Evolutionary conservation across 164 flowering plant species (phyloP).

Genomic region (Kingdonia uniflora): DNA sequence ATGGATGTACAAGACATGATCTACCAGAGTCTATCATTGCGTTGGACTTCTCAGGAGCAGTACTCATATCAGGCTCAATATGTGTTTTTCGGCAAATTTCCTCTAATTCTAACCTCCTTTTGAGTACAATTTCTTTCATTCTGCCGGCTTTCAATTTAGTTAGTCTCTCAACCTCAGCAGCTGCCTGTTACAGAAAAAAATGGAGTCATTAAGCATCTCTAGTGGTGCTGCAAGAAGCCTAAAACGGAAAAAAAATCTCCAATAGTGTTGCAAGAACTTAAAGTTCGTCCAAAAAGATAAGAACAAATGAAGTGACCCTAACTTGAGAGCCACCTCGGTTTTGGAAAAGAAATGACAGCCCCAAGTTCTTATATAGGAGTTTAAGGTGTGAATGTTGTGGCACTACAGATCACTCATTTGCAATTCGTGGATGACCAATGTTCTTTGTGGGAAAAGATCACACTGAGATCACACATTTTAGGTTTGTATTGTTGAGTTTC

Average conservation of each 20-base stretch:
- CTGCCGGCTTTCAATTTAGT: slow-evolving; percentile 76
- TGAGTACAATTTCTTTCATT: slow-evolving; percentile 89
- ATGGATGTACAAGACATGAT: background rate
- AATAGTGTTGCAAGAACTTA: background rate
- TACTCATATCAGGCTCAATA: slow-evolving; percentile 76
- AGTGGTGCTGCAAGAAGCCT: background rate
- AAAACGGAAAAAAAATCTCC: slow-evolving; percentile 2
- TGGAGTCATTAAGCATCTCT: too few species aligned
- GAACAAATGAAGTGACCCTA: too few species aligned
- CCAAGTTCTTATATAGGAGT: too few species aligned
- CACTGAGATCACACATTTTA: too few species aligned
- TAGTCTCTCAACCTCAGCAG: slow-evolving; percentile 72
- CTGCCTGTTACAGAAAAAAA: slow-evolving; percentile 37
- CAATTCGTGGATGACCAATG: too few species aligned
- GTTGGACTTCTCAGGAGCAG: slow-evolving; percentile 69
- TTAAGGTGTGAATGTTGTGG: too few species aligned
- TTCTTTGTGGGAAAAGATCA: too few species aligned
- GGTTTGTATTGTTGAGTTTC: too few species aligned
- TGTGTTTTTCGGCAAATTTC: slow-evolving; percentile 64
- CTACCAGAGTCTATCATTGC: slow-evolving; percentile 91
- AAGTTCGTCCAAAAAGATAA: background rate
- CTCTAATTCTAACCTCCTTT: slow-evolving; percentile 76
- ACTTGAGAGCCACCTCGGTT: too few species aligned
- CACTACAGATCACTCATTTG: too few species aligned
- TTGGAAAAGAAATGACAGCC: too few species aligned